Evolutionary conservation across 2,329 filamentous ascomycete genomes (phyloP).

Genomic region (Mycocentrospora acerina): DNA sequence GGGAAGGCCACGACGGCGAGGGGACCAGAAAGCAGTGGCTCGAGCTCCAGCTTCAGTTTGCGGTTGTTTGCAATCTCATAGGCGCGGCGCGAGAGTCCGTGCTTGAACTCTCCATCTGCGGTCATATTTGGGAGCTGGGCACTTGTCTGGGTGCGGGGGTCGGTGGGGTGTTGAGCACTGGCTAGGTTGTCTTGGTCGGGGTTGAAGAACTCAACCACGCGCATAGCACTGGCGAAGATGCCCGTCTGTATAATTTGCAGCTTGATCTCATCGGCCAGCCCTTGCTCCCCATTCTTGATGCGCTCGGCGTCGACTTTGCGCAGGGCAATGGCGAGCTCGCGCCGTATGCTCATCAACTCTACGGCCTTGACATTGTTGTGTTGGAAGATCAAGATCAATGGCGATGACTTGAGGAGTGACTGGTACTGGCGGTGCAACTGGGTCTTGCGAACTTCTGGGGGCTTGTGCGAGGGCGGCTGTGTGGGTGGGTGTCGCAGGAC

Average conservation of each 20-base stretch:
- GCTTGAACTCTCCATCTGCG: slow-evolving; percentile 58
- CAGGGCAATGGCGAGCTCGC: slow-evolving; percentile 65
- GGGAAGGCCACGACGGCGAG: slow-evolving; percentile 80
- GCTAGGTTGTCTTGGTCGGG: slow-evolving; percentile 30
- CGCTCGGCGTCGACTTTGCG: slow-evolving; percentile 68
- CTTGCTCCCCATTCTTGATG: slow-evolving; percentile 56
- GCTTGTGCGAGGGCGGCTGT: slow-evolving; percentile 86
- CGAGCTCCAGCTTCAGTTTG: slow-evolving; percentile 62
- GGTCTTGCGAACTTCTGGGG: slow-evolving; percentile 82
- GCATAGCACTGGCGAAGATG: slow-evolving; percentile 83
- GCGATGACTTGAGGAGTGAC: slow-evolving; percentile 80
- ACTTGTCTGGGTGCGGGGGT: slow-evolving; percentile 37
- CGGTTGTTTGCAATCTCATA: slow-evolving; percentile 53
- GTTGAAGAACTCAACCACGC: slow-evolving; percentile 78
- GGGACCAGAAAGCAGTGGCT: slow-evolving; percentile 78
- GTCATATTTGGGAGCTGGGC: slow-evolving; percentile 31
- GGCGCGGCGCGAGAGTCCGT: slow-evolving; percentile 61
- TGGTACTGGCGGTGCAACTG: slow-evolving; percentile 87
- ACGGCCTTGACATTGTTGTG: slow-evolving; percentile 74
- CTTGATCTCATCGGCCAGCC: slow-evolving; percentile 64
- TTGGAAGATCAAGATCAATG: slow-evolving; percentile 83
- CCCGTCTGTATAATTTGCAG: slow-evolving; percentile 84
- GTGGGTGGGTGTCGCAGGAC: slow-evolving; percentile 59
- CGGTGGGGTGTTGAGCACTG: slow-evolving; percentile 28
- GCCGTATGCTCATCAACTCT: slow-evolving; percentile 72